These are phyloP conservation scores for Nicotiana paniculata DNA, from an alignment of 257 asterid genomes.

Conservation along the genomic window DNA sequence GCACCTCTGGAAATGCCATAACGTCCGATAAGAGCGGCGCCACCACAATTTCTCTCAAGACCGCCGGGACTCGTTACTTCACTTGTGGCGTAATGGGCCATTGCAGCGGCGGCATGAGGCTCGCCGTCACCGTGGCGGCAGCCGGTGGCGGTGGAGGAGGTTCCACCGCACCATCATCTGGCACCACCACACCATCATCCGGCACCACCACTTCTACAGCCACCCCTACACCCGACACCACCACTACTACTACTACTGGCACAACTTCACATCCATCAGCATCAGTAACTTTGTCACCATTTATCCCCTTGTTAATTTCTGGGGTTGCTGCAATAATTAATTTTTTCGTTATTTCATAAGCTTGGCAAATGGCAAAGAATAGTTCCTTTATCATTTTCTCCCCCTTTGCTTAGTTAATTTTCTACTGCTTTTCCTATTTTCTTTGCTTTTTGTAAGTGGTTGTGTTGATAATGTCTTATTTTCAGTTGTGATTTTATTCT, in stretches of 20 bases:
- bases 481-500: neutral
- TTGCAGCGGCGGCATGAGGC: conserved; percentile 67
- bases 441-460: neutral
- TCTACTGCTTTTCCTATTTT: neutral
- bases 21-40: conserved; percentile 71
- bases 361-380: too few species aligned
- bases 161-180: conserved; percentile 14
- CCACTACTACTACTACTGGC: conserved; percentile 15
- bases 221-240: neutral
- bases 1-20: conserved; percentile 57
- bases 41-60: conserved; percentile 52
- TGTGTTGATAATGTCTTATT: neutral
- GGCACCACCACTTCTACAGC: neutral
- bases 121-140: conserved; percentile 33
- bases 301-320: neutral
- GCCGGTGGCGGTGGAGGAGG: conserved; percentile 5
- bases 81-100: conserved; percentile 59
- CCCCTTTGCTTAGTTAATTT: neutral
- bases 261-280: conserved; percentile 9
- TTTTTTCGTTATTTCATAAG: neutral
- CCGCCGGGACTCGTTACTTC: conserved; percentile 55
- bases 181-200: conserved; percentile 10
- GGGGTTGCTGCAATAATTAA: neutral
- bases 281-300: neutral
- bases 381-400: neutral